Base-by-base conservation (phyloP, 1,139 yeast species). In the Hansenula anomala region DNA sequence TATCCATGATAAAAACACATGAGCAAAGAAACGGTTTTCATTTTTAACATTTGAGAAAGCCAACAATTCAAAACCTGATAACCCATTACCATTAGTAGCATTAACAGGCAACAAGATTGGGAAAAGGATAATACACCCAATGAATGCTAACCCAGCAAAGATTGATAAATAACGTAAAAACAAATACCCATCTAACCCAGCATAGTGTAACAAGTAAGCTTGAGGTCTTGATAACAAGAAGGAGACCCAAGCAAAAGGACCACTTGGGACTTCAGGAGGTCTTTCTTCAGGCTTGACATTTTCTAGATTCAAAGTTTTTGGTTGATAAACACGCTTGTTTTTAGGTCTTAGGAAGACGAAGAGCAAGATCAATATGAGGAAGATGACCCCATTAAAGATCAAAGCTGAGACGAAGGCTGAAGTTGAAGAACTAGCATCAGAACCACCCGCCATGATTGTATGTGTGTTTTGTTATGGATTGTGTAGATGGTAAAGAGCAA, bases 131-230 rank as follows among this genome's bases (percentile, higher is more conserved):
- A 84, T 47, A 39, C 86, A 76, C 2, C 95, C 94, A 12, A 80
- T 55, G 10, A 80, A 54, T 23, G 85, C 75, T 36, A 86, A 59
- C 15, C 73, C 60, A 23, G 77, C 68, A 42, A 85, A 73, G 36
- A 86, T 71, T 40, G 82, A 76, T 44, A 92, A 59, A 59, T 80
- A 92, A 48, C 98, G 71, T 39, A 87, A 61, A 56, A 86, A 90
- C 52, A 89, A 80, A 63, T 88, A 92, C 14, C 96, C 97, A 60
- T 90, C 97, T 12, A 87, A 61, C 31, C 96, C 95, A 24, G 88
- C 72, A 49, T 85, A 88, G 54, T 85, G 86, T 46, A 92, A 73
- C 40, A 88, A 63, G 56, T 73, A 86, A 2, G 81, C 55, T 48
- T 84, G 92, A 2, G 84, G 78, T 49, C 78, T 77, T 12, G 59